These are phyloP conservation scores for Akanthomyces dipterigenus DNA, from an alignment of 2,329 filamentous ascomycete genomes.

Conservation along the genomic window DNA sequence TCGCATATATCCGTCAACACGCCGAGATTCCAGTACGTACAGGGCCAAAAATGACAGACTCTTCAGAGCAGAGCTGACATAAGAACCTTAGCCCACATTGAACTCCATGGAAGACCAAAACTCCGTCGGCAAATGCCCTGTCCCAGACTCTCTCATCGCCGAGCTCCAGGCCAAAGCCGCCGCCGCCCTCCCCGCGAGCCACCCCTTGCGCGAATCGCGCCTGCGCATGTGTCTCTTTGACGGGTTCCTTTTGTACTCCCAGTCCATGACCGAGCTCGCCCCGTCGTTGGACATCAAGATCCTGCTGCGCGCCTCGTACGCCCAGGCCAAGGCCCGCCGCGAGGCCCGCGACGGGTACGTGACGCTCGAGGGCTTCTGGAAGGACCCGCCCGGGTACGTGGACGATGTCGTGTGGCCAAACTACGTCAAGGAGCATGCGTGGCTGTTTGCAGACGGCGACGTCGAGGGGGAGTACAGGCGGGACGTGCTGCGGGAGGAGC, in stretches of 20 bases:
- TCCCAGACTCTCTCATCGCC: constrained; percentile 40
- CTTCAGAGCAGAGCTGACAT: too few relatives aligned
- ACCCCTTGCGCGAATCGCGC: constrained; percentile 26
- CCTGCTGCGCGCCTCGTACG: constrained; percentile 66
- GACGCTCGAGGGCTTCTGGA: constrained; percentile 86
- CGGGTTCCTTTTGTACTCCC: constrained; percentile 78
- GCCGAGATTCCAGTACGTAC: constrained; percentile 57
- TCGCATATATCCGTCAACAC: constrained; percentile 62
- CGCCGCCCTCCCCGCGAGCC: constrained; percentile 38
- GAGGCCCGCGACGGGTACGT: constrained; percentile 70
- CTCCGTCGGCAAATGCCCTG: constrained; percentile 48
- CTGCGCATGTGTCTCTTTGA: constrained; percentile 68
- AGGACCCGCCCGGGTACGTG: constrained; percentile 88
- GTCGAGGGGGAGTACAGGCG: constrained; percentile 52
- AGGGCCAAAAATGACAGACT: not conserved
- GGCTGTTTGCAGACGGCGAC: constrained; percentile 66
- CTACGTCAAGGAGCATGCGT: constrained; percentile 74
- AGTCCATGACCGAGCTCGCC: constrained; percentile 46
- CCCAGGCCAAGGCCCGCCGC: constrained; percentile 56
- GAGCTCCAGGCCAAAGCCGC: constrained; percentile 40
- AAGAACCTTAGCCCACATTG: constrained; percentile 20
- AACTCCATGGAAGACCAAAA: constrained; percentile 52
- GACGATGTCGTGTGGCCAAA: constrained; percentile 95
- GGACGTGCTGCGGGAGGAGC: constrained; percentile 35
- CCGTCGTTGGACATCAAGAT: constrained; percentile 65